Base-by-base conservation (phyloP, 2,329 filamentous ascomycete genomes). In the Colletotrichum paranaense region DNA sequence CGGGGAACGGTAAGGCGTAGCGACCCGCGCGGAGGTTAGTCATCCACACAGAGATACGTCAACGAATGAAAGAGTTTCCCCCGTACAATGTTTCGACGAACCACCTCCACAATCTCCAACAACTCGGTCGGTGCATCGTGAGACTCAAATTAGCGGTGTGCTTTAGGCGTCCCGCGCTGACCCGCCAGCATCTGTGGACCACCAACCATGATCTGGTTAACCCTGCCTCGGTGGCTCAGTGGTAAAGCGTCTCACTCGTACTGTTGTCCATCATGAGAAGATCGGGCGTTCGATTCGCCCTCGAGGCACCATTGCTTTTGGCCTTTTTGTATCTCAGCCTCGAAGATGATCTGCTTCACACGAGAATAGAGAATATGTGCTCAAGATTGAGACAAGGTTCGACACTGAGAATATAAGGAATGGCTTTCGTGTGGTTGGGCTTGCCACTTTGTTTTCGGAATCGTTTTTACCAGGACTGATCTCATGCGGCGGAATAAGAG, bases 241-340 rank as follows among this genome's bases (percentile, higher is more conserved):
- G 70, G 66, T 65, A 73, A 69, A 69, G 66, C 66, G 66, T 69
- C 70, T 69, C 66, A 64, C 66, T 73, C 60, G 69, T 72, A 72
- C 42, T 49, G 19, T 11, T 11, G 19, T 49, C 19, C 42, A 19
- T 22, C 42, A 72, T 68, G 69, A 71, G 68, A 71, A 67, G 68
- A 71, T 67, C 62, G 68, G 68, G 63, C 68, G 63, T 71, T 72
- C 68, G 69, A 72, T 72, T 72, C 69, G 69, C 69, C 68, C 64
- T 72, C 64, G 69, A 72, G 69, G 69, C 69, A 68, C 22, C 7
- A 38, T 28, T 19, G 8, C 9, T 53, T 65, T 65, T 59, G 38
- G 2, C 3, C 4, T 9, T 58, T 67, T 5, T 49, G 16, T 19
- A 19, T 14, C 5, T 7, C 5, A 5, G 11, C 1, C 9, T 35